Percentiles rank a stretch among this genome's conserved stretches.
Conservation (phyloP, 768 basidiomycete species). For the Auricularia sp. region DNA sequence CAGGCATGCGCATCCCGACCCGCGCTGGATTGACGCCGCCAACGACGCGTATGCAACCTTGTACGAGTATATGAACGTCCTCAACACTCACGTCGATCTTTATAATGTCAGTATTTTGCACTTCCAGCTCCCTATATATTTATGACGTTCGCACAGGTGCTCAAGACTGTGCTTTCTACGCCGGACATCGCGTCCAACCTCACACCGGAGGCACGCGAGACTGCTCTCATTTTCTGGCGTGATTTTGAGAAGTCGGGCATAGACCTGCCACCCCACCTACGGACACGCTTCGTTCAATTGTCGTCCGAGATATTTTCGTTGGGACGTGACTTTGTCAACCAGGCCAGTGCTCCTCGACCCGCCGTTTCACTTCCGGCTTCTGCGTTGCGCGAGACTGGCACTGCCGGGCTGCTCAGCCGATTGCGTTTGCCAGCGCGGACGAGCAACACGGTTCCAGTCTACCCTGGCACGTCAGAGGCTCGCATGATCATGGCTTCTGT, state of each 20-base stretch:
- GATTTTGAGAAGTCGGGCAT: conserved; percentile 98
- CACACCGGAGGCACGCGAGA: conserved; percentile 66
- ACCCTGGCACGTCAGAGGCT: conserved; percentile 81
- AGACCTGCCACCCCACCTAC: conserved; percentile 65
- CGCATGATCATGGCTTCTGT: conserved; percentile 89
- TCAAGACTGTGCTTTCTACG: conserved; percentile 61
- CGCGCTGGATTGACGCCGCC: conserved; percentile 69
- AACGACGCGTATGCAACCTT: conserved; percentile 83
- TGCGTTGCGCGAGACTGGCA: conserved; percentile 44
- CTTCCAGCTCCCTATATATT: conserved; percentile 6
- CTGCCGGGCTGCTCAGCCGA: conserved; percentile 15
- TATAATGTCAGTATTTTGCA: conserved; percentile 56
- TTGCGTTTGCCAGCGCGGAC: conserved; percentile 3
- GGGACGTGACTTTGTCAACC: conserved; percentile 75
- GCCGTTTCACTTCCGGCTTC: conserved; percentile 59
- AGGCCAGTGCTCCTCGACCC: conserved; percentile 49
- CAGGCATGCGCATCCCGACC: conserved; percentile 86
- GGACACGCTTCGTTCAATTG: conserved; percentile 75
- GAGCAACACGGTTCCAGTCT: conserved; percentile 43
- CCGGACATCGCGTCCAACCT: conserved; percentile 53
- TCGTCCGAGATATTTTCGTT: conserved; percentile 84
- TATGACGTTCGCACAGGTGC: conserved; percentile 36
- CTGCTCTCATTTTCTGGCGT: conserved; percentile 87
- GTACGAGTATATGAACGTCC: conserved; percentile 94
- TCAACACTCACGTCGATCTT: conserved; percentile 87